Evolutionary conservation across 345 rosid species (phyloP), one percentile per base, ranked within the genome.

Genomic region (Theobroma cacao): DNA sequence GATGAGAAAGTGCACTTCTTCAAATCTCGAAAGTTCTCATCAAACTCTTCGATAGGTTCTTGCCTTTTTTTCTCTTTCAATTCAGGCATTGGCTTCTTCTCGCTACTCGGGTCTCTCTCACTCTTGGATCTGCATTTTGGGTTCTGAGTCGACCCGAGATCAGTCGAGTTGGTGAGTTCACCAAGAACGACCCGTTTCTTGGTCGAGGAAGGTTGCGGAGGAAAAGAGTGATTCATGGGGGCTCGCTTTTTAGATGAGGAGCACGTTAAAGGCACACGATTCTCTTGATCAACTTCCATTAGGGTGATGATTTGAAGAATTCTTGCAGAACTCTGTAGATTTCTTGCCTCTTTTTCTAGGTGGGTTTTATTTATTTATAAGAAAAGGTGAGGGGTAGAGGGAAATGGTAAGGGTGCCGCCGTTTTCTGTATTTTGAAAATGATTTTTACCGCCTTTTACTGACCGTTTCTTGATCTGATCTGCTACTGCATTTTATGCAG

Each of bases 141-240:
- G 65, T 71, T 22, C 70, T 64, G 79, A 40, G 5, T 40, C 11
- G 43, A 71, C 18, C 75, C 75, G 28, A 11, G 50, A 28, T 70
- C 18, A 7, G 58, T 40, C 17, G 26, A 70, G 18, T 78, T 80
- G 56, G 81, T 62, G 59, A 84, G 77, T 55, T 84, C 84, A 30
- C 81, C 79, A 18, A 84, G 74, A 75, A 63, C 84, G 38, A 79
- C 80, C 55, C 82, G 72, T 38, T 69, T 75, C 52, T 68, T 77
- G 34, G 41, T 5, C 11, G n/a, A 17, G 33, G 58, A 47, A 48
- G 40, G 72, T 43, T 56, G 63, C 36, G 14, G 62, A 10, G 36
- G 24, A 43, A 64, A 31, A 10, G 26, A 61, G 7, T 60, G 67
- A 15, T 14, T 12, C 15, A 73, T 15, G 24, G 56, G 3, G 43